phyloP scores from a whole-genome alignment of 2,329 filamentous ascomycete genomes.

The Calycina herbarum region DNA sequence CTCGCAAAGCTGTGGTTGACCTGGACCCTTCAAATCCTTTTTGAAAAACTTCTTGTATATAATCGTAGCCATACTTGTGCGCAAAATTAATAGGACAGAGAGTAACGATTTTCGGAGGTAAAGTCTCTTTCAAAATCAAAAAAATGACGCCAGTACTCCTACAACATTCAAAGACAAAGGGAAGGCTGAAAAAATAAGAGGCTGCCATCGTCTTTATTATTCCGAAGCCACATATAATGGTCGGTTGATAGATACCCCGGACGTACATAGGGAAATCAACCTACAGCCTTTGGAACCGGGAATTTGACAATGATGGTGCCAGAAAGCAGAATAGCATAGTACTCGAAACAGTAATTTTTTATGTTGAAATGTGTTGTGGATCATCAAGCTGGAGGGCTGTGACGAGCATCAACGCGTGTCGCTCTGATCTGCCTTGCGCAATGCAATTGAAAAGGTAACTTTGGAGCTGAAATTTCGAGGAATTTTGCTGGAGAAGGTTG shows the following conservation, averaged over 20 bases:
- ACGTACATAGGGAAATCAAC: background rate
- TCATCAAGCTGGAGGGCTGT: background rate
- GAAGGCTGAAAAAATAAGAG: background rate
- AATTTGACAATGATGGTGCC: too few species aligned
- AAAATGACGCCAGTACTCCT: background rate
- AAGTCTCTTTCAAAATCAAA: background rate
- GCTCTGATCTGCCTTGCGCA: background rate
- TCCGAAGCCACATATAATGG: background rate
- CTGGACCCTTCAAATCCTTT: conserved; percentile 12
- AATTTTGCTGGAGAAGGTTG: too few species aligned
- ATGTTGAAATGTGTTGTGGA: background rate
- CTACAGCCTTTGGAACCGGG: background rate
- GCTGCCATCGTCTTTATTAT: background rate
- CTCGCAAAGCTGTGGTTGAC: conserved; percentile 15
- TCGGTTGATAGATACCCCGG: background rate
- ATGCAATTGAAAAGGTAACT: background rate
- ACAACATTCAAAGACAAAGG: background rate
- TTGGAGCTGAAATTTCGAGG: background rate
- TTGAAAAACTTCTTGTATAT: conserved; percentile 24
- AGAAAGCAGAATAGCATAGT: background rate
- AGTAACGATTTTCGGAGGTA: background rate
- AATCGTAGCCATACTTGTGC: background rate
- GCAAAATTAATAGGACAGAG: background rate
- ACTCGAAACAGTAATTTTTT: background rate
- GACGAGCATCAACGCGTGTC: background rate